Conservation (phyloP, 176 grass and related monocot genomes). For the Oryza brachyantha region DNA sequence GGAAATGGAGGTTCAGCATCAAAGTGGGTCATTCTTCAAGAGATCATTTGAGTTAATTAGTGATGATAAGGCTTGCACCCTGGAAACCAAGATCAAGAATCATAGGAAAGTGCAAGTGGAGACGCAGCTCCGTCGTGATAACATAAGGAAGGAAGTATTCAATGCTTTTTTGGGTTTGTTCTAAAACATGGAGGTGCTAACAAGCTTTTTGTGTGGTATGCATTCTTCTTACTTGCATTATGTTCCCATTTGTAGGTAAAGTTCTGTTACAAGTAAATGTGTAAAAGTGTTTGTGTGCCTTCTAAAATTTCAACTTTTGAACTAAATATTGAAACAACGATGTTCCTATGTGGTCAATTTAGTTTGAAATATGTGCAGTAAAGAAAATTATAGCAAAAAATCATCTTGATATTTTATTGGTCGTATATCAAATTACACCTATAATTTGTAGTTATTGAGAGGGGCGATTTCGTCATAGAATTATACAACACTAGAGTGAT, state of each 20-base stretch:
- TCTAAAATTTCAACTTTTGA: not conserved
- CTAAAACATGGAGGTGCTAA: not conserved
- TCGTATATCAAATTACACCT: slow-evolving; percentile 8
- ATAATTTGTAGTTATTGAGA: not conserved
- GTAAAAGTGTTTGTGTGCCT: not conserved
- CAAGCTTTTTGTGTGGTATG: slow-evolving; percentile 24
- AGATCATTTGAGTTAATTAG: slow-evolving; percentile 36
- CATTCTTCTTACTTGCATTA: not conserved
- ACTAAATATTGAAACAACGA: not conserved
- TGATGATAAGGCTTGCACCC: slow-evolving; percentile 33
- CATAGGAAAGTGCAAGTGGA: slow-evolving; percentile 10
- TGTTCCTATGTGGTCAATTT: not conserved
- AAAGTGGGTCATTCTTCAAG: slow-evolving; percentile 37
- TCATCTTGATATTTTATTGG: slow-evolving; percentile 1
- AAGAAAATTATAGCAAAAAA: not conserved
- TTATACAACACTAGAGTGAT: not conserved
- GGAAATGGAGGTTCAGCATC: slow-evolving; percentile 16
- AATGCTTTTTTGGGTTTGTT: slow-evolving; percentile 3
- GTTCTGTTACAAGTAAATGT: not conserved
- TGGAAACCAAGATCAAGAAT: slow-evolving; percentile 34
- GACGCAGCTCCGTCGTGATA: not conserved
- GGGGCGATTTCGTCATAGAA: not conserved
- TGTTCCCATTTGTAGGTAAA: slow-evolving; percentile 4
- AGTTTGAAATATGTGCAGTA: not conserved
- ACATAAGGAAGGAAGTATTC: slow-evolving; percentile 19